A percentile compares a stretch with the other conserved stretches of the same genome.
phyloP scores from a whole-genome alignment of 352 stramenopile genomes.

The Globisporangium okanoganense region DNA sequence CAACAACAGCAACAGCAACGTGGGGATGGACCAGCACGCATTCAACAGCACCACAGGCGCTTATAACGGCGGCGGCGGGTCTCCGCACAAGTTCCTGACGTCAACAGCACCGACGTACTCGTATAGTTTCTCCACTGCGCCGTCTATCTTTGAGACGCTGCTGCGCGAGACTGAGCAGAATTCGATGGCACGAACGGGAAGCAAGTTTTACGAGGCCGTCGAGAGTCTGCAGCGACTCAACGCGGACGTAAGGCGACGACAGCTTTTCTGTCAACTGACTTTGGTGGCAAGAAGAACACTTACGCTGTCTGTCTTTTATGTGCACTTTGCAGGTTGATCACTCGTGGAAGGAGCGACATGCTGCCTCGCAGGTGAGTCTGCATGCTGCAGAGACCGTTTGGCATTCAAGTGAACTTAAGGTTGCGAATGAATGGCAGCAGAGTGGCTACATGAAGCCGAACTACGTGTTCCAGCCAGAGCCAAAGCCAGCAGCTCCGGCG shows the following conservation, averaged over 20 bases:
- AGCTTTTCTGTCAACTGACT: no score
- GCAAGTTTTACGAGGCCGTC: slow-evolving; percentile 38
- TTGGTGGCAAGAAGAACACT: no score
- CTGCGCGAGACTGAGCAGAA: slow-evolving; percentile 29
- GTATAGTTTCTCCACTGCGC: slow-evolving; percentile 15
- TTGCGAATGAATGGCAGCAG: background rate
- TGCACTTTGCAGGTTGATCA: slow-evolving; percentile 8
- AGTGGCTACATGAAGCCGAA: slow-evolving; percentile 30
- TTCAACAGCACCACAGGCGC: background rate
- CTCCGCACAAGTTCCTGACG: slow-evolving; percentile 10
- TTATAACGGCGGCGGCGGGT: slow-evolving; percentile 6
- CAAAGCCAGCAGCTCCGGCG: background rate
- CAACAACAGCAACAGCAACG: slow-evolving; percentile 5
- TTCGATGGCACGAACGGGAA: slow-evolving; percentile 18
- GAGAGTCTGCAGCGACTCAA: slow-evolving; percentile 32
- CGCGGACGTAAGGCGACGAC: slow-evolving; percentile 28
- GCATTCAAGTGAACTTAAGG: background rate
- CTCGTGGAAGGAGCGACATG: slow-evolving; percentile 19
- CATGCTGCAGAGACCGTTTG: background rate
- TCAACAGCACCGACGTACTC: slow-evolving; percentile 10
- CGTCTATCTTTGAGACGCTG: slow-evolving; percentile 51
- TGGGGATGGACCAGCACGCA: slow-evolving; percentile 13
- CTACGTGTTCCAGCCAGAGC: slow-evolving; percentile 28
- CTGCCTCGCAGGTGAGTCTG: slow-evolving; percentile 12
- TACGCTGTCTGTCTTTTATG: background rate